Evolutionary conservation across 768 basidiomycete genomes (phyloP), one percentile per base, ranked within the genome.

Genomic region (Cystobasidiopsis lactophilus): DNA sequence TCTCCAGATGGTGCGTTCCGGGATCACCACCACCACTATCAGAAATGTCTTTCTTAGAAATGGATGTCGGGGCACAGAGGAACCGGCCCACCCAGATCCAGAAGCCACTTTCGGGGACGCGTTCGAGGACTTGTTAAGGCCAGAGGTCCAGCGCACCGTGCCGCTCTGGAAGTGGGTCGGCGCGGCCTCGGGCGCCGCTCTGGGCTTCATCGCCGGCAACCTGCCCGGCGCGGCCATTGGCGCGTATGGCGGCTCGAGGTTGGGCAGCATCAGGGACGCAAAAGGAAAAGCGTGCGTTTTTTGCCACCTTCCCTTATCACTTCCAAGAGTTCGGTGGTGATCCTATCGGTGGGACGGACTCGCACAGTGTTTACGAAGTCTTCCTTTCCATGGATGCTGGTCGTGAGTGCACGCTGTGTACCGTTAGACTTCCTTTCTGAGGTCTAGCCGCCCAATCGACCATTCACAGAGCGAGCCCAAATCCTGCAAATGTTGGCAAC

Each of bases 191-290:
- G 55, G 55, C 23, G 43, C 43, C 2, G 43, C 40, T 3, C 31
- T 56, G 49, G 29, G 29, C 41, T 55, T 55, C 50, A 55, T 55
- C 31, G 51, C 40, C n/a, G 55, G 55, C n/a, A 56, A 56, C 43
- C 44, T 56, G 45, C 55, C 55, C 3, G 55, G 55, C 11, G 52
- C 52, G 40, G 54, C 54, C 18, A 44, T 55, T 4, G 54, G 55
- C 18, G 55, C 51, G 21, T 56, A 56, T 31, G 44, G 40, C 11
- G 55, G 55, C 19, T 38, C 38, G 5, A 56, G 51, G 45, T 18
- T 56, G 27, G 55, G 55, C 21, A n/a, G 31, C n/a, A 52, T 56
- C 37, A 27, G 55, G 27, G 55, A 56, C 29, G 55, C 55, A 4
- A 56, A 56, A 30, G 55, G 55, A 5, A 56, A 56, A 40, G 55